Evolutionary conservation across 805 yeast genomes (phyloP), one percentile per base, ranked within the genome.

Genomic region (Maudiozyma pseudohumilis): DNA sequence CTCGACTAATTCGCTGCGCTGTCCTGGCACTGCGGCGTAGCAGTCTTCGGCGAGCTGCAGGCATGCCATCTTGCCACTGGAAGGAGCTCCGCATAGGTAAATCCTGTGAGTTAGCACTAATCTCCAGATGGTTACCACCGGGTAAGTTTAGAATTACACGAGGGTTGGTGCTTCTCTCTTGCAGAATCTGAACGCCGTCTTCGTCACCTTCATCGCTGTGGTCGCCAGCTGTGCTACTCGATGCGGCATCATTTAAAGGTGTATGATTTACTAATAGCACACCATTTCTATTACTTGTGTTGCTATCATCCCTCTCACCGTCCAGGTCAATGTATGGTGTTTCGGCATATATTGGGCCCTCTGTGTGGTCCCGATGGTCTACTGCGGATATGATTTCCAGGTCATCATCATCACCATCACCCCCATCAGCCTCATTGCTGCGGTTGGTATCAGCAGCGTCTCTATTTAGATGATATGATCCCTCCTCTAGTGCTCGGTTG

Each of bases 121-220:
- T 44, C 20, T 44, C 40, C 26, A 56, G 25, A 2, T 46, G 45
- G 19, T 46, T 47, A 19, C 56, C 53, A 18, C 60, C 60, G 1
- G 60, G 61, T 6, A 56, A 42, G 20, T 43, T 47, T 15, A 55
- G 34, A 4, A 44, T 39, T 5, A 54, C 47, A 6, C 44, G 38
- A 2, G 59, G 53, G 3, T 36, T 49, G 5, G 48, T 42, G 8
- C 47, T 46, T 20, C 54, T 45, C 36, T 56, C 61, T 39, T 52
- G 57, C 18, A 53, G 40, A n/a, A 63, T 59, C 26, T 47, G 34
- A 12, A 56, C 27, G 9, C 53, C 62, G 35, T 56, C 60, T 36
- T 50, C 60, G 4, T 48, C 55, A 30, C 35, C 43, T 12, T 40
- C 38, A 17, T 35, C 39, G 19, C 36, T 35, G 11, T 34, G 7